Evolutionary conservation across 148 eudicot genomes (phyloP), one percentile per base, ranked within the genome.

Genomic region (Fagopyrum tataricum): DNA sequence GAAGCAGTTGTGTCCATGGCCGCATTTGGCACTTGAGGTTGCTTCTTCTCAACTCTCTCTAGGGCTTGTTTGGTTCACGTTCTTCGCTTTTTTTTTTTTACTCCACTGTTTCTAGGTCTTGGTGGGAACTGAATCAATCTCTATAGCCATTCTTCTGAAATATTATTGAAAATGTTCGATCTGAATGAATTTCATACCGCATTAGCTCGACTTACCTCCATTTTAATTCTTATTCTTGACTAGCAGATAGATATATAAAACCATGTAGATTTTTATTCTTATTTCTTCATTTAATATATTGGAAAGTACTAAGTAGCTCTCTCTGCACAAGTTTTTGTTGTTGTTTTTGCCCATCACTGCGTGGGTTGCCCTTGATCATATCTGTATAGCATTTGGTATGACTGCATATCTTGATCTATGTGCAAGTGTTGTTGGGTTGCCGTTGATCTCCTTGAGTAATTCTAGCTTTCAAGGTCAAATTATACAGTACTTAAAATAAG

Each of bases 1-100:
- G 81, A 53, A 70, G 26, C 87, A 82, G 80, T 80, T 91, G 78
- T n/a, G 56, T 10, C 11, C 71, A 9, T 70, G 18, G 70, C 90
- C 84, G 5, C 39, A 14, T 9, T 24, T 59, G 66, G 66, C 40
- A 9, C 66, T 59, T 59, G 37, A 59, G 66, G 66, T 59, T 14
- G 39, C 55, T 49, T 49, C 55, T 49, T 15, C 55, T 49, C 4
- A 49, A 14, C 55, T 49, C 55, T 13, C 49, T 11, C 49, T 46
- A 46, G 14, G 49, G 49, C 37, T 31, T 46, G 14, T 7, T 46
- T 11, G 49, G 13, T 46, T 46, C 49, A 46, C 14, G 49, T 46
- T 55, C 23, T 21, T 53, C 7, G 20, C 17, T 5, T 4, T 55
- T 21, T 2, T n/a, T 11, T 48, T 48, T 48, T 48, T 48, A 2